Evolutionary conservation across 768 basidiomycete genomes (phyloP).

Genomic region (Rhodosporidiobolus sp.): DNA sequence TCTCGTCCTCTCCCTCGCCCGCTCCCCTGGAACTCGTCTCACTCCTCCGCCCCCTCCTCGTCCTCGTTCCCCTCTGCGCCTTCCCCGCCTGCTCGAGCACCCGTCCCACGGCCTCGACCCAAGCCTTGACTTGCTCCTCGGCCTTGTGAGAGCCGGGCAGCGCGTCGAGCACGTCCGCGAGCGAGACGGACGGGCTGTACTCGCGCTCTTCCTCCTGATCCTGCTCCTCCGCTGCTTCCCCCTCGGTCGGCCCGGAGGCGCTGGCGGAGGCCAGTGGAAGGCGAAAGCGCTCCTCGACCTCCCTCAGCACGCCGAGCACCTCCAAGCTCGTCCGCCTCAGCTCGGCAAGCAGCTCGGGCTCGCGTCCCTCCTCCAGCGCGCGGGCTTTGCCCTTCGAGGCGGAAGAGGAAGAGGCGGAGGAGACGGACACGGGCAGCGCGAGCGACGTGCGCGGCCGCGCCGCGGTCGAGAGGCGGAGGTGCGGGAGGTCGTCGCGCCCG

Average conservation of each 20-base stretch:
- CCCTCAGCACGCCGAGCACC: conserved; percentile 72
- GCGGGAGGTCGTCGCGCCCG: neutral
- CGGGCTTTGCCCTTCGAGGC: neutral
- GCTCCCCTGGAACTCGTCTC: neutral
- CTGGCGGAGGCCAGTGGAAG: conserved; percentile 52
- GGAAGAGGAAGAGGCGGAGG: conserved; percentile 46
- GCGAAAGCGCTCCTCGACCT: conserved; percentile 73
- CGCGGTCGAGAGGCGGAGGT: conserved; percentile 24
- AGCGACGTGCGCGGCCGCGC: conserved; percentile 26
- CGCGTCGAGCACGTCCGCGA: conserved; percentile 14
- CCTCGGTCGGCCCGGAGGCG: too few species aligned
- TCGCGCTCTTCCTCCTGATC: neutral
- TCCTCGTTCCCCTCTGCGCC: conserved; percentile 51
- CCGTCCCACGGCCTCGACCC: conserved; percentile 29
- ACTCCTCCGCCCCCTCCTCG: conserved; percentile 64
- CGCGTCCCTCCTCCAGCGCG: conserved; percentile 47
- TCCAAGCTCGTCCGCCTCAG: conserved; percentile 78
- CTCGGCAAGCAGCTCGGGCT: conserved; percentile 58
- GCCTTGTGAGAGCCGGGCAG: neutral
- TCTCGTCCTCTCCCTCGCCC: too few species aligned
- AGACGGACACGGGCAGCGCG: conserved; percentile 39
- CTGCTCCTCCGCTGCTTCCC: neutral
- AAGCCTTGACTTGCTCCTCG: conserved; percentile 7
- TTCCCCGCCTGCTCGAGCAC: conserved; percentile 11
- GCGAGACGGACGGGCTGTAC: conserved; percentile 7